A percentile compares a stretch with the other conserved stretches of the same genome.
These are phyloP conservation scores for Fragaria vesca DNA, from an alignment of 306 rosid genomes.

Conservation along the genomic window DNA sequence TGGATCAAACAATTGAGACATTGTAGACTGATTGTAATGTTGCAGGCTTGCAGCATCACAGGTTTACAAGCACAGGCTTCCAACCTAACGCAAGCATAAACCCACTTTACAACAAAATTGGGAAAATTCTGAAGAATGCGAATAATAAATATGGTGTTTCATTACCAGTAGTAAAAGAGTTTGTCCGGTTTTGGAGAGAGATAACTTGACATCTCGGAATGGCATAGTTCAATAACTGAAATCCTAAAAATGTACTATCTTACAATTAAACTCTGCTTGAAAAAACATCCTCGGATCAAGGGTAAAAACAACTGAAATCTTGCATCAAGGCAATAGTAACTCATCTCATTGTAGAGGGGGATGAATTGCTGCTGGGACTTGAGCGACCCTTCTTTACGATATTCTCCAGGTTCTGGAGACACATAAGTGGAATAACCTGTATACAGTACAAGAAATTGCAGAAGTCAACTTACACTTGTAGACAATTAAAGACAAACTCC, in stretches of 20 bases:
- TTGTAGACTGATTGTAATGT: not conserved
- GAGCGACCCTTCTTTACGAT: conserved; percentile 53
- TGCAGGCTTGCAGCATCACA: not conserved
- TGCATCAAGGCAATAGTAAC: not conserved
- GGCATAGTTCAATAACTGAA: conserved; percentile 4
- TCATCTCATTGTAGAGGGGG: conserved; percentile 44
- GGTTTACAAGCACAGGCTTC: not conserved
- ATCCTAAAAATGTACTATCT: not conserved
- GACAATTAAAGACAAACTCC: not conserved
- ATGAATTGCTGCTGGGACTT: conserved; percentile 40
- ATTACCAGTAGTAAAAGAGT: not conserved
- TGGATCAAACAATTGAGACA: not conserved
- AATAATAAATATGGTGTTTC: not conserved
- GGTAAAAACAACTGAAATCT: not conserved
- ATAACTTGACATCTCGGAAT: not conserved
- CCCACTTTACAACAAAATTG: not conserved
- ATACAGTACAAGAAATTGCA: conserved; percentile 20
- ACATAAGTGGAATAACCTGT: conserved; percentile 68
- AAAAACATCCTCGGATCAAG: not conserved
- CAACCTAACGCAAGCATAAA: not conserved
- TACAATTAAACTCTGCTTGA: not conserved
- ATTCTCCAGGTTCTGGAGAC: conserved; percentile 72
- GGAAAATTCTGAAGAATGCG: not conserved
- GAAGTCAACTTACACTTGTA: not conserved
- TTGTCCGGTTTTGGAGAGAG: not conserved